These are phyloP conservation scores for Nemophila menziesii DNA, from an alignment of 257 asterid genomes.

Conservation along the genomic window DNA sequence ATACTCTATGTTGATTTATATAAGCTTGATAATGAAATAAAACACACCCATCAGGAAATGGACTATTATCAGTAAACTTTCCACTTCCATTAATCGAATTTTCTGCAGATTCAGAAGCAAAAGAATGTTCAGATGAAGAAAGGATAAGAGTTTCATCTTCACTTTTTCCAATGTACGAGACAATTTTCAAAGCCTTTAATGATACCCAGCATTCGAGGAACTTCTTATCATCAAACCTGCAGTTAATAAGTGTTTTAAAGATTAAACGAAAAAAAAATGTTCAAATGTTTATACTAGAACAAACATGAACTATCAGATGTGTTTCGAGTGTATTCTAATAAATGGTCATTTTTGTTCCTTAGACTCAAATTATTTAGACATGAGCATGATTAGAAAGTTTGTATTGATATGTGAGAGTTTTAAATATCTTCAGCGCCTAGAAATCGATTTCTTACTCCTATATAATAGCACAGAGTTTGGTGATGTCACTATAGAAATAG, in stretches of 20 bases:
- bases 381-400: background rate
- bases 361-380: background rate
- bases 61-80: slow-evolving; percentile 21
- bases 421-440: too few relatives aligned
- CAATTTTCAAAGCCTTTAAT: slow-evolving; percentile 38
- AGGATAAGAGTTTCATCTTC: slow-evolving; percentile 29
- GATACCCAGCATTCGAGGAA: slow-evolving; percentile 46
- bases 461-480: too few relatives aligned
- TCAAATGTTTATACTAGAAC: background rate
- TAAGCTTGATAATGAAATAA: slow-evolving; percentile 47
- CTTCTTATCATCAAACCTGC: slow-evolving; percentile 59
- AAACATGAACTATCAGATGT: background rate
- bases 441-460: too few relatives aligned
- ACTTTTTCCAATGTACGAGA: slow-evolving; percentile 27
- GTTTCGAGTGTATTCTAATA: too few relatives aligned
- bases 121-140: slow-evolving; percentile 29
- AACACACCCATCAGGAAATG: slow-evolving; percentile 37
- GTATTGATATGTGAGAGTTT: too few relatives aligned
- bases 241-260: slow-evolving; percentile 4
- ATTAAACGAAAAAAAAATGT: too few relatives aligned
- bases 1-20: slow-evolving; percentile 26
- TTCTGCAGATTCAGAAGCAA: slow-evolving; percentile 22
- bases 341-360: background rate
- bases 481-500: too few relatives aligned
- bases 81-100: slow-evolving; percentile 24